A percentile compares a stretch with the other conserved stretches of the same genome.
phyloP scores from a whole-genome alignment of 2,329 filamentous ascomycete species.

The Alternaria dauci region DNA sequence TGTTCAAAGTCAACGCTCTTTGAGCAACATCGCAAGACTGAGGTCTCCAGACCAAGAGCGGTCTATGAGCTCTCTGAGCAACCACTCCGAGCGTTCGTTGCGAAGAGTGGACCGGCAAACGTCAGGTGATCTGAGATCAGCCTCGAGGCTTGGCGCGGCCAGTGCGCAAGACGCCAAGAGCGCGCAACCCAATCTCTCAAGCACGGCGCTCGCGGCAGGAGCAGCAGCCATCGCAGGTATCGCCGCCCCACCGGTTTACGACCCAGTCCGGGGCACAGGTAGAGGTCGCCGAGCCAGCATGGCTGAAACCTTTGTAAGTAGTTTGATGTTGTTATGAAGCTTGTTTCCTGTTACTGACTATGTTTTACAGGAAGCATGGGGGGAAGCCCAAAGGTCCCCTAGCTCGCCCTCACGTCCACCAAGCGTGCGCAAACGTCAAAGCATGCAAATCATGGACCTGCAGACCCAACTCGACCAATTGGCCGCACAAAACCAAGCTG shows the following conservation, averaged over 20 bases:
- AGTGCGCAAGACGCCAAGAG: slow-evolving; percentile 48
- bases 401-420: slow-evolving; percentile 92
- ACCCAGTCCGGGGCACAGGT: slow-evolving; percentile 85
- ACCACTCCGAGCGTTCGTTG: slow-evolving; percentile 72
- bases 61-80: slow-evolving; percentile 69
- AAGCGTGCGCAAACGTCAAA: slow-evolving; percentile 95
- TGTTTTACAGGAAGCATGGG: slow-evolving; percentile 81
- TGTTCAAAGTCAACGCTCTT: slow-evolving; percentile 56
- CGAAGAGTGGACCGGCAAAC: slow-evolving; percentile 71
- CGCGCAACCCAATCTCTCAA: slow-evolving; percentile 41
- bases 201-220: slow-evolving; percentile 46
- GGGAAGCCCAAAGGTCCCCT: slow-evolving; percentile 88
- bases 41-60: slow-evolving; percentile 59
- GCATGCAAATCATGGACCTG: slow-evolving; percentile 92
- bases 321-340: slow-evolving; percentile 12
- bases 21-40: slow-evolving; percentile 51
- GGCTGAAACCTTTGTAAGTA: slow-evolving; percentile 92
- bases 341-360: slow-evolving; percentile 33
- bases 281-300: slow-evolving; percentile 82
- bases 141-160: slow-evolving; percentile 67
- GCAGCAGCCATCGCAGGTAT: slow-evolving; percentile 53
- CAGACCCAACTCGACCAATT: slow-evolving; percentile 86
- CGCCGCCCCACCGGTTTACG: slow-evolving; percentile 66
- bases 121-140: slow-evolving; percentile 79
- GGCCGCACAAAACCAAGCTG: slow-evolving; percentile 80